Conservation (phyloP, 352 stramenopile species). For the Phytophthora aleatoria region DNA sequence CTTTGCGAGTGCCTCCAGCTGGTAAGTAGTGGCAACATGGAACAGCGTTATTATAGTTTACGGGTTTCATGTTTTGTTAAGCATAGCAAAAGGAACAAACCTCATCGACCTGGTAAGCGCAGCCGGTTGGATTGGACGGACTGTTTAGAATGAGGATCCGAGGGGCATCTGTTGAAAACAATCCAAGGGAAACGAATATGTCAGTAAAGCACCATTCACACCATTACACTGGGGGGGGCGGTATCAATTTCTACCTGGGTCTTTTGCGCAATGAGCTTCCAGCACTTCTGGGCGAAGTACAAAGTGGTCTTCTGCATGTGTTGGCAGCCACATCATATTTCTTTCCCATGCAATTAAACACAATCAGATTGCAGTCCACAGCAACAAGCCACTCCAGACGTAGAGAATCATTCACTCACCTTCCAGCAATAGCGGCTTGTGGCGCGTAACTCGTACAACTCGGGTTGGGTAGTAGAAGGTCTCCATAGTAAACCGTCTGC, state of each 20-base stretch:
- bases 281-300: constrained; percentile 81
- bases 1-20: constrained; percentile 69
- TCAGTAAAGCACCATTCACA: constrained; percentile 5
- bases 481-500: constrained; percentile 88
- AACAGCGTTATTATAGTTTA: constrained; percentile 5
- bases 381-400: background rate
- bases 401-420: constrained; percentile 35
- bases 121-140: constrained; percentile 85
- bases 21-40: background rate
- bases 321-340: constrained; percentile 90
- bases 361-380: background rate
- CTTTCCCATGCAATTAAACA: constrained; percentile 27
- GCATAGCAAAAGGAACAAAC: constrained; percentile 30
- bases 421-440: constrained; percentile 84
- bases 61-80: background rate
- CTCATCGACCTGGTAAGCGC: constrained; percentile 80
- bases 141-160: constrained; percentile 89
- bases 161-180: constrained; percentile 59
- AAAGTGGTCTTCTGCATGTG: constrained; percentile 79
- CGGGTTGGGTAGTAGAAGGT: constrained; percentile 82
- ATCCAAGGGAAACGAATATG: background rate
- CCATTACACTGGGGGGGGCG: background rate
- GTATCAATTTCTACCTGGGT: constrained; percentile 58
- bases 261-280: constrained; percentile 77
- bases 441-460: constrained; percentile 88